Conservation (phyloP, 768 basidiomycete genomes). For the Russula earlei region DNA sequence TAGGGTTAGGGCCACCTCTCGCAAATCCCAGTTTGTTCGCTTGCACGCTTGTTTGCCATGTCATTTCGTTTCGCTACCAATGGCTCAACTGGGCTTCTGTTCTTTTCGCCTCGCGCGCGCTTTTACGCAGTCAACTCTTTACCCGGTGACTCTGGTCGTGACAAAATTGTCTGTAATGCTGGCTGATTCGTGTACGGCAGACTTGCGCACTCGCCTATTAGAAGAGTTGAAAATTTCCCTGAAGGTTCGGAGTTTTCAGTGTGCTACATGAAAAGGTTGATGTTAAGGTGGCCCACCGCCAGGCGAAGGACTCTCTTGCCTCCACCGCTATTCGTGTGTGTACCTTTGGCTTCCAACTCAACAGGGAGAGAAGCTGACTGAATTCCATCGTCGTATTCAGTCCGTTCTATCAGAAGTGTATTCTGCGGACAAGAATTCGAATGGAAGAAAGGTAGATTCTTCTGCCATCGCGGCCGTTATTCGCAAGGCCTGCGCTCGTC, state of each 20-base stretch:
- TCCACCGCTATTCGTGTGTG: slow-evolving; percentile 46
- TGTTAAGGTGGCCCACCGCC: not conserved
- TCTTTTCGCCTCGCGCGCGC: not conserved
- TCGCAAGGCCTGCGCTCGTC: slow-evolving; percentile 46
- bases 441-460: slow-evolving; percentile 34
- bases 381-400: slow-evolving; percentile 28
- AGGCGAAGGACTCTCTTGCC: slow-evolving; percentile 48
- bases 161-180: not conserved
- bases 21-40: not conserved
- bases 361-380: too few relatives aligned
- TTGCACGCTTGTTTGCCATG: not conserved
- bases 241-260: slow-evolving; percentile 38
- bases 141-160: not conserved
- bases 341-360: not conserved
- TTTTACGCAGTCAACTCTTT: not conserved
- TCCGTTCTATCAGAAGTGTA: slow-evolving; percentile 64
- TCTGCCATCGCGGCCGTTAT: slow-evolving; percentile 44
- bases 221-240: slow-evolving; percentile 53
- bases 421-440: slow-evolving; percentile 48
- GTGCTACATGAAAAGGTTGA: not conserved
- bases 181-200: slow-evolving; percentile 25
- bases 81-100: not conserved
- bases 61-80: not conserved
- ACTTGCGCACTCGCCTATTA: slow-evolving; percentile 43
- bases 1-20: slow-evolving; percentile 4